Evolutionary conservation across 1,139 yeast species (phyloP), one percentile per base, ranked within the genome.

Genomic region (Saccharomyces hybrid): DNA sequence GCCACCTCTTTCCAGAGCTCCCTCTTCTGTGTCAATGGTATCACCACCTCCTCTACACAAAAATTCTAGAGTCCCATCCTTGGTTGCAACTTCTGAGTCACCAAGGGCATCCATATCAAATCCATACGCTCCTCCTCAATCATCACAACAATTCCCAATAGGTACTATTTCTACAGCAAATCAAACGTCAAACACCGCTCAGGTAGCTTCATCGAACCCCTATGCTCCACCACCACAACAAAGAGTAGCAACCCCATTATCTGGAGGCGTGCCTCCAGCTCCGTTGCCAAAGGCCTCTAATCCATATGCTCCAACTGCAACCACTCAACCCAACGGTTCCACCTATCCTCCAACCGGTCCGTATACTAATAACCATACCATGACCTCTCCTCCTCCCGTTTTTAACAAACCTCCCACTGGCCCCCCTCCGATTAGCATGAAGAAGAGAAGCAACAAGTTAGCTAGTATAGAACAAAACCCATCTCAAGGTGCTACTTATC

Each of bases 51-150:
- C 68, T 31, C 63, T 63, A 19, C 52, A 62, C 25, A 58, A 56
- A 46, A 53, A 60, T n/a, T 58, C 65, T 16, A 60, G 62, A 48
- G 51, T 58, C 29, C 55, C 60, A 48, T 52, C 60, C 42, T 44
- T 55, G 27, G 47, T 48, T 51, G 44, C 57, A 6, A 55, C 59
- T 16, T 55, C 54, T 19, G 48, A 57, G 9, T 58, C 60, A 48
- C 59, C 59, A 46, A 57, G 58, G 5, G 59, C 67, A 13, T 66
- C 70, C 8, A 65, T 72, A 26, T 63, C 66, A 52, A 72, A 74
- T 59, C 76, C 78, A 50, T 72, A 72, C 54, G 77, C 78, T n/a
- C 75, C 75, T 46, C 68, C 72, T 32, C 58, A 41, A 41, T 6
- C 34, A 23, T 49, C 53, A 7, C 55, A 55, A 14, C 48, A 47